Evolutionary conservation across 176 grass and related monocot species (phyloP), one percentile per base, ranked within the genome.

Genomic region (Raddia guianensis): DNA sequence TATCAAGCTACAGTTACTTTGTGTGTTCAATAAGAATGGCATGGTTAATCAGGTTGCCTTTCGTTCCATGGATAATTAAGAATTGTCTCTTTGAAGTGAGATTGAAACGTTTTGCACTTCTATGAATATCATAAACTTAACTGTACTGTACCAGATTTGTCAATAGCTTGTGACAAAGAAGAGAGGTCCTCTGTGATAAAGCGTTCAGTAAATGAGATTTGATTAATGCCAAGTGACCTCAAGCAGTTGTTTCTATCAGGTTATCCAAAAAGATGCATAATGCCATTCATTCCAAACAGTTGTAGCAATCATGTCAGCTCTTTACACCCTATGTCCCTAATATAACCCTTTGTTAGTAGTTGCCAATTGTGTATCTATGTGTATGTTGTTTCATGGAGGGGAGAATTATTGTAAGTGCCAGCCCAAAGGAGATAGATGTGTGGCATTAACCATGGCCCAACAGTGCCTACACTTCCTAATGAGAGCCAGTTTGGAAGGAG

Each of bases 231-330:
- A 33, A 53, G 69, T 71, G 20, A 66, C 19, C 44, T 18, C 43
- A 51, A 64, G 14, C 57, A 45, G 66, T 59, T 52, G 42, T 66
- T 69, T 7, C 32, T 21, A 50, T 77, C 49, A 66, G 43, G 52
- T 15, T 69, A 56, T 32, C 49, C 20, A 15, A 44, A 69, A 68
- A 46, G 51, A 47, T 69, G 6, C 11, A 56, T 3, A 44, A 63
- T 60, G 13, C 15, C 34, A 35, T 54, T 32, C 57, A 32, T 47
- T 60, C 57, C 70, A 21, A 70, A 74, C 43, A 82, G 16, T 77
- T 20, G 5, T 82, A 68, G 19, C 60, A 58, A 70, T 66, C 87
- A 78, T 80, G n/a, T 50, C 40, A 50, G 61, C n/a, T 72, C 34
- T 62, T 74, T 79, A 68, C 69, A 73, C 48, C 44, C 32, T 62